Conservation (phyloP, 177 flowering plant genomes). For the Vitis hybrid region DNA sequence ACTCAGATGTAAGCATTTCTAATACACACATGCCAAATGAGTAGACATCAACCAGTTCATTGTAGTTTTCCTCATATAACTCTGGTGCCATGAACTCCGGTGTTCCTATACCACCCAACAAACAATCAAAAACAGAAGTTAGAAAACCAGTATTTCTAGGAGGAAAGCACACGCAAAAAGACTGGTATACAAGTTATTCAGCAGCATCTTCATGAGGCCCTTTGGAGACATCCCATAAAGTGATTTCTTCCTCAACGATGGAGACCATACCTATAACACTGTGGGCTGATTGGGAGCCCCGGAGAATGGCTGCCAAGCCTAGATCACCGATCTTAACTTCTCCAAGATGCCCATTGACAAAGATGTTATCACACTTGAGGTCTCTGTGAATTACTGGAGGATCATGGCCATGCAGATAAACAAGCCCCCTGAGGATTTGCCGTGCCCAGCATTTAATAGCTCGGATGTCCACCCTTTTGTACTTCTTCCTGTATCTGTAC, state of each 20-base stretch:
- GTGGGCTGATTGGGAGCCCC: conserved; percentile 64
- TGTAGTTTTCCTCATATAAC: conserved; percentile 79
- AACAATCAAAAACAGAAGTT: not conserved
- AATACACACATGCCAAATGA: conserved; percentile 93
- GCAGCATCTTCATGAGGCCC: too few relatives aligned
- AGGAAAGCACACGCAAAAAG: not conserved
- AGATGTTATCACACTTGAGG: conserved; percentile 92
- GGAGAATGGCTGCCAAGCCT: conserved; percentile 65
- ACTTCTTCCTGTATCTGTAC: conserved; percentile 66
- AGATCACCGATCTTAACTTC: conserved; percentile 74
- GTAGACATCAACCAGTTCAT: conserved; percentile 86
- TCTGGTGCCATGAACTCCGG: conserved; percentile 99
- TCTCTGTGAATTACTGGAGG: conserved; percentile 95
- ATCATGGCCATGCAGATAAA: conserved; percentile 73
- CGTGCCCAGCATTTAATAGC: conserved; percentile 87
- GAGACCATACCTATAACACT: conserved; percentile 72
- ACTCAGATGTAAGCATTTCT: conserved; percentile 90
- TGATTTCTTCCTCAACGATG: too few relatives aligned
- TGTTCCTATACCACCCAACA: conserved; percentile 47
- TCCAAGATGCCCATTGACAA: conserved; percentile 91
- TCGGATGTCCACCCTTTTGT: conserved; percentile 54
- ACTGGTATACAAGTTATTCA: too few relatives aligned
- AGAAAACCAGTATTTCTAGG: not conserved
- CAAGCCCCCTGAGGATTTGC: conserved; percentile 80
- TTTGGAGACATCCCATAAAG: too few relatives aligned